These are phyloP conservation scores for Wallacemonas sp. DNA, from an alignment of 208 protist species.

Conservation along the genomic window DNA sequence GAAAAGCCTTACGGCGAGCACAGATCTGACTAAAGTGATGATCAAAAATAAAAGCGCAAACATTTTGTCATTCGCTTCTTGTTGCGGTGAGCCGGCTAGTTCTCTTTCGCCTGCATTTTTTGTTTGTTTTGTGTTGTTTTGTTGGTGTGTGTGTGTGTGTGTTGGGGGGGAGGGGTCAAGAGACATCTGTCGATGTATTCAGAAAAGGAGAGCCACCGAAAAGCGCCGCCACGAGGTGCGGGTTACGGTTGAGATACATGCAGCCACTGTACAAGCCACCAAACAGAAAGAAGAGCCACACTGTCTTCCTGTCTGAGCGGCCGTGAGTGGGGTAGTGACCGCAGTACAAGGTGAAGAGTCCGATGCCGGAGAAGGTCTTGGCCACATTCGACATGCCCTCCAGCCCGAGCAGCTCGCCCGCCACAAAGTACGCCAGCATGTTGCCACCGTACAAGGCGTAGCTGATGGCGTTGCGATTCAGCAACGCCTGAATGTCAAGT, in stretches of 20 bases:
- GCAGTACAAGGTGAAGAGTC: constrained; percentile 18
- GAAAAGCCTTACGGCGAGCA: too few species aligned
- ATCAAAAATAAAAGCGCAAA: neutral
- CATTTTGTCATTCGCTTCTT: neutral
- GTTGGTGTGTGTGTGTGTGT: neutral
- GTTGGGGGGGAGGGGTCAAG: too few species aligned
- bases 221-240: constrained; percentile 5
- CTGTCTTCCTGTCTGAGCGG: neutral
- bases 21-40: neutral
- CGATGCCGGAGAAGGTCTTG: constrained; percentile 15
- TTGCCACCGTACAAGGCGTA: constrained; percentile 5
- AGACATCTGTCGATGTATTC: too few species aligned
- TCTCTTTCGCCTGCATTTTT: too few species aligned
- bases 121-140: neutral
- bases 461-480: neutral
- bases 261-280: neutral
- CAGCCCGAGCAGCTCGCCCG: constrained; percentile 4
- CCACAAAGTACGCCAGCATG: neutral
- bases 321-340: neutral
- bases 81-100: too few species aligned
- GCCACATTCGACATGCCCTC: constrained; percentile 4
- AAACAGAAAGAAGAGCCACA: constrained; percentile 7
- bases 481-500: constrained; percentile 2
- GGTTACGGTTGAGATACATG: constrained; percentile 10
- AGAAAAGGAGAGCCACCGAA: constrained; percentile 2